phyloP scores from a whole-genome alignment of 1,139 yeast species.

The Saccharomyces hybrid region DNA sequence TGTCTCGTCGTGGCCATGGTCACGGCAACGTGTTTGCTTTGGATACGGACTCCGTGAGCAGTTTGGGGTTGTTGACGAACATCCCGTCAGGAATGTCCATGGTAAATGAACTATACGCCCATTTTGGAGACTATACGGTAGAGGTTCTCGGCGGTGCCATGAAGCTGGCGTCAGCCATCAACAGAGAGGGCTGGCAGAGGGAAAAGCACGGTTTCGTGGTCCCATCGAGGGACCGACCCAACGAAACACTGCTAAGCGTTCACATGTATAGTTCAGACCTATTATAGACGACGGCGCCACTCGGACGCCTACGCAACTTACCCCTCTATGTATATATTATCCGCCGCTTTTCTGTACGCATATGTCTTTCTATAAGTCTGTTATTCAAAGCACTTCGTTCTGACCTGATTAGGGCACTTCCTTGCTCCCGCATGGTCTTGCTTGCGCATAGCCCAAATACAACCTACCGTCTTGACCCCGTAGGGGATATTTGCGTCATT shows the following conservation, averaged over 20 bases:
- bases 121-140: neutral
- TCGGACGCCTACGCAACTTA: neutral
- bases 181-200: neutral
- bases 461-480: too few relatives aligned
- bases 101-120: neutral
- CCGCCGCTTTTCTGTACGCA: neutral
- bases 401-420: neutral
- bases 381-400: neutral
- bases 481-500: too few relatives aligned
- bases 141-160: neutral
- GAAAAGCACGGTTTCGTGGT: neutral
- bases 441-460: too few relatives aligned
- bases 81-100: neutral
- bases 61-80: neutral
- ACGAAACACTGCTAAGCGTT: neutral
- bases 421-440: too few relatives aligned
- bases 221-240: neutral
- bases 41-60: neutral
- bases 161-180: neutral
- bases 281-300: neutral
- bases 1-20: neutral
- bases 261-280: neutral
- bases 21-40: neutral
- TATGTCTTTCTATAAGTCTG: neutral
- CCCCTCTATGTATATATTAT: neutral